A percentile compares a stretch with the other conserved stretches of the same genome.
phyloP scores from a whole-genome alignment of 2,329 filamentous ascomycete species.

The Hypoxylon sp. region DNA sequence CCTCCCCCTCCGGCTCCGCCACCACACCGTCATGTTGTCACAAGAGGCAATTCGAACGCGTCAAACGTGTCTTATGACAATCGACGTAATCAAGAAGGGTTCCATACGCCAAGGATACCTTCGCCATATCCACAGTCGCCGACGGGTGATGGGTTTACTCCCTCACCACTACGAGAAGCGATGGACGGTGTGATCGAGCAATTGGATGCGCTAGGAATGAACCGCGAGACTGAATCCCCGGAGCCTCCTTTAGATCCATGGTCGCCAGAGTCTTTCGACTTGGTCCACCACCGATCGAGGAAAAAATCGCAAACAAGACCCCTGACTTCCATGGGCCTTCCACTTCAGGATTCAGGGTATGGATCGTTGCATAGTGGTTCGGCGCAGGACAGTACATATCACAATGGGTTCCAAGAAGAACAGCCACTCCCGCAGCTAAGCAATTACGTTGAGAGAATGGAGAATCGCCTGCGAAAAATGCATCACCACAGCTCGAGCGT shows the following conservation, averaged over 20 bases:
- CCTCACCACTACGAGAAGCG: constrained; percentile 90
- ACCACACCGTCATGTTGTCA: constrained; percentile 77
- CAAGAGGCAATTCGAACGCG: constrained; percentile 49
- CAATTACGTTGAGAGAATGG: constrained; percentile 94
- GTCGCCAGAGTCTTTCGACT: constrained; percentile 89
- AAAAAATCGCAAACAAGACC: constrained; percentile 62
- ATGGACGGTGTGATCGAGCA: constrained; percentile 99
- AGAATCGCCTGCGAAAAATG: constrained; percentile 80
- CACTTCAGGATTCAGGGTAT: constrained; percentile 71
- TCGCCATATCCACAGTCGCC: constrained; percentile 79
- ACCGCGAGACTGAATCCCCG: constrained; percentile 67
- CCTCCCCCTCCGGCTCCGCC: constrained; percentile 86
- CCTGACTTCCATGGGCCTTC: constrained; percentile 80
- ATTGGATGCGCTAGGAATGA: constrained; percentile 84
- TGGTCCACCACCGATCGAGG: constrained; percentile 60
- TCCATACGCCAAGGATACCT: constrained; percentile 68
- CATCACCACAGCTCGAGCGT: constrained; percentile 70
- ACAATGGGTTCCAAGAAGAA: constrained; percentile 61
- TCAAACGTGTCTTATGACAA: constrained; percentile 59
- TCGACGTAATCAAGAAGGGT: constrained; percentile 54
- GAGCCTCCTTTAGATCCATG: constrained; percentile 78
- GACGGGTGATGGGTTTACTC: constrained; percentile 77
- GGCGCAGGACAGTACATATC: constrained; percentile 62
- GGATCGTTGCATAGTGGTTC: constrained; percentile 70
- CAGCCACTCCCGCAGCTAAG: constrained; percentile 77